Conservation (phyloP, 495 filamentous ascomycete genomes). For the Stereocaulon alpinum region DNA sequence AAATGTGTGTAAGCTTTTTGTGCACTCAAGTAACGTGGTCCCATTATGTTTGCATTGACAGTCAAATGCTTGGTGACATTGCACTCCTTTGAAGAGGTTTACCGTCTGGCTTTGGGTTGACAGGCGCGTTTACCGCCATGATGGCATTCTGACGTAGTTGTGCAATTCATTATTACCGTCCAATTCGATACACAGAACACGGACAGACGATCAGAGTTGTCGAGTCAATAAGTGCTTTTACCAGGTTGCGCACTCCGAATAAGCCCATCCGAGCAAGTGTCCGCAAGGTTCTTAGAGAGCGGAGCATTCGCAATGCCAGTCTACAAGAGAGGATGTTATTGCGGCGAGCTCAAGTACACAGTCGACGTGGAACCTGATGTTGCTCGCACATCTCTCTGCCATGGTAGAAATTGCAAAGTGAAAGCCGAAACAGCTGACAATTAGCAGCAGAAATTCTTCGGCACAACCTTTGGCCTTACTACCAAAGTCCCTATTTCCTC, state of each 20-base stretch:
- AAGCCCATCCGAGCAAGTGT: not conserved
- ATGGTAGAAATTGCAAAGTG: conserved; percentile 53
- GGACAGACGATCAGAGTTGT: not conserved
- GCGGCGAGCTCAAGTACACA: conserved; percentile 37
- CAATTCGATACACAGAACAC: not conserved
- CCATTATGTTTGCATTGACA: too few species aligned
- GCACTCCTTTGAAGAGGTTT: too few species aligned
- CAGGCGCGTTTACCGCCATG: conserved; percentile 9
- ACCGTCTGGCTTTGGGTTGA: not conserved
- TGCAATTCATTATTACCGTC: not conserved
- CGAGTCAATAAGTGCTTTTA: not conserved
- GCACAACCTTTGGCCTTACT: conserved; percentile 49
- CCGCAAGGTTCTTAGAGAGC: not conserved
- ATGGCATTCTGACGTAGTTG: conserved; percentile 8
- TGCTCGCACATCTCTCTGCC: conserved; percentile 54
- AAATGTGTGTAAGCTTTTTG: too few species aligned
- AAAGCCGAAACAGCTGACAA: not conserved
- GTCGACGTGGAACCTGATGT: conserved; percentile 42
- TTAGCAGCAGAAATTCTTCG: conserved; percentile 44
- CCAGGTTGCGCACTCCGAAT: not conserved
- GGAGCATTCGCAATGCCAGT: conserved; percentile 9
- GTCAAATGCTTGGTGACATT: too few species aligned
- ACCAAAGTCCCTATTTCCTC: conserved; percentile 46
- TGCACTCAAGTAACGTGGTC: too few species aligned
- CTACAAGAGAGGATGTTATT: conserved; percentile 41